Conservation (phyloP, 768 basidiomycete species). For the Agaricus sinodeliciosus region DNA sequence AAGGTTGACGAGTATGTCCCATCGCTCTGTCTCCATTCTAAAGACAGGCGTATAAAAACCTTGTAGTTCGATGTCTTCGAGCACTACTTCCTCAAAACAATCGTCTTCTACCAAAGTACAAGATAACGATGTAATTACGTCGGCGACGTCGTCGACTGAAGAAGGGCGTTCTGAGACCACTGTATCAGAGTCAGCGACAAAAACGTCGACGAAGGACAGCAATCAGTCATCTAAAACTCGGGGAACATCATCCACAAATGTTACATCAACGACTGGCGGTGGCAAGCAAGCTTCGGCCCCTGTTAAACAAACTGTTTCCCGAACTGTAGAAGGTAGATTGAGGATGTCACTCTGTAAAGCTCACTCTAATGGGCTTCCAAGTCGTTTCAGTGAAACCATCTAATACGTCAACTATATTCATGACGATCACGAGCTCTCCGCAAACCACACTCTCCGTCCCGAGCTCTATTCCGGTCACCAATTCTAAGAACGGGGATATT, state of each 20-base stretch:
- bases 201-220: not conserved
- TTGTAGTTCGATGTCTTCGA: slow-evolving; percentile 5
- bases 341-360: not conserved
- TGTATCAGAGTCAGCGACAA: not conserved
- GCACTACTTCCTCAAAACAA: not conserved
- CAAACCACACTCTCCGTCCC: slow-evolving; percentile 39
- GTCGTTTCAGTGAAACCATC: slow-evolving; percentile 6
- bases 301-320: not conserved
- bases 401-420: not conserved
- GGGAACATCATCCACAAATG: not conserved
- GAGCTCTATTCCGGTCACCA: slow-evolving; percentile 33
- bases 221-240: not conserved
- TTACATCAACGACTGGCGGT: not conserved
- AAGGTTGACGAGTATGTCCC: not conserved
- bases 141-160: not conserved
- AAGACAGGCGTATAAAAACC: not conserved
- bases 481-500: slow-evolving; percentile 27
- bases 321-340: not conserved
- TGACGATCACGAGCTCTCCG: slow-evolving; percentile 31
- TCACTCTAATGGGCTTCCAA: not conserved
- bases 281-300: not conserved
- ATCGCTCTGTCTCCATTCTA: no score
- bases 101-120: not conserved
- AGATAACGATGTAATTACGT: not conserved
- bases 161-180: not conserved